phyloP scores from a whole-genome alignment of 176 grass and related monocot genomes.

The Juncus inflexus region DNA sequence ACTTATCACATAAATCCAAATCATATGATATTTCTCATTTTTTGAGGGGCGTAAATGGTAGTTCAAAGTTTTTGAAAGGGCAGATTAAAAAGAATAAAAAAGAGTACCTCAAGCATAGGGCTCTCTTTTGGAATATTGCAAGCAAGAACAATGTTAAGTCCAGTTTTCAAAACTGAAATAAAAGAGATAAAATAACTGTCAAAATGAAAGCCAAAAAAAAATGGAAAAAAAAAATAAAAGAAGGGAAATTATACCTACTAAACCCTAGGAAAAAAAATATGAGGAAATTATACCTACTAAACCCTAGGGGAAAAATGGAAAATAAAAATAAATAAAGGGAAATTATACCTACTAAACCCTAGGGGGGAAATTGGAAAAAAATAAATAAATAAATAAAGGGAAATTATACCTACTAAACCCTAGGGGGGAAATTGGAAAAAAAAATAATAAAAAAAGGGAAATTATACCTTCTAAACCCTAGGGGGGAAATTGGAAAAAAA shows the following conservation, averaged over 20 bases:
- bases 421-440: not conserved
- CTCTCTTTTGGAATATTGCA: conserved; percentile 90
- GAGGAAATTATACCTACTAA: too few species aligned
- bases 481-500: not conserved
- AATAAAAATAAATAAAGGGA: too few species aligned
- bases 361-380: not conserved
- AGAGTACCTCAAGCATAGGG: conserved; percentile 67
- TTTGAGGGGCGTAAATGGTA: not conserved
- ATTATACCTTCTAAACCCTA: conserved; percentile 1
- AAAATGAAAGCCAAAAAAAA: too few species aligned
- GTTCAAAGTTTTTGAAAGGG: not conserved
- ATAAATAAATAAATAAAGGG: not conserved
- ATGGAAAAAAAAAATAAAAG: too few species aligned
- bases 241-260: too few species aligned
- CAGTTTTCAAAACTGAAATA: conserved; percentile 72
- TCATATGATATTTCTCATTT: not conserved
- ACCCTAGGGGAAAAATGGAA: too few species aligned
- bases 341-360: conserved; percentile 7
- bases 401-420: conserved; percentile 14
- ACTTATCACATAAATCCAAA: not conserved
- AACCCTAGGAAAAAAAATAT: too few species aligned
- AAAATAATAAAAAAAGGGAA: conserved; percentile 9
- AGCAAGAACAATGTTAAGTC: conserved; percentile 65
- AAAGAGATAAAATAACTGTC: not conserved
- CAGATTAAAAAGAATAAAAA: not conserved